These are phyloP conservation scores for Gynochthodes officinalis DNA, from an alignment of 257 asterid species.

Conservation along the genomic window DNA sequence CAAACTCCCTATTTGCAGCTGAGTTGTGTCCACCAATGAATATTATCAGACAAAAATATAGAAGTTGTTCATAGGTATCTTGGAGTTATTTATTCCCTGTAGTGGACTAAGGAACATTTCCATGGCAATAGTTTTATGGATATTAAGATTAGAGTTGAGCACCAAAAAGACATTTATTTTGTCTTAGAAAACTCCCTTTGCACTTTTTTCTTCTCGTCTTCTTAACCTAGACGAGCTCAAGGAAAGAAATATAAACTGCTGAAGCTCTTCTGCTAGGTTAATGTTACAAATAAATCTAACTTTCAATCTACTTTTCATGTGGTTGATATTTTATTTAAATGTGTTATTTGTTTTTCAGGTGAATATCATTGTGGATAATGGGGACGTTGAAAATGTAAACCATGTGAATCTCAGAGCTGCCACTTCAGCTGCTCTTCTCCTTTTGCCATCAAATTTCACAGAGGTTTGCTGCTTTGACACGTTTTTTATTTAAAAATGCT, in stretches of 20 bases:
- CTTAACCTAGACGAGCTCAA: neutral
- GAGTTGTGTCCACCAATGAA: neutral
- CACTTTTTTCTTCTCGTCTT: neutral
- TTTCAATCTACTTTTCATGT: neutral
- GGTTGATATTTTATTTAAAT: neutral
- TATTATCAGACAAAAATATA: neutral
- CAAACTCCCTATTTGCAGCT: neutral
- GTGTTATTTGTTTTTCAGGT: conserved; percentile 43
- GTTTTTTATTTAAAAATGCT: neutral
- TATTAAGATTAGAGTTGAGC: neutral
- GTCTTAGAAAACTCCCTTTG: neutral
- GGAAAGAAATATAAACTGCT: neutral
- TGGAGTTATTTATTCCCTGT: neutral
- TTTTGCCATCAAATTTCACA: conserved; percentile 74
- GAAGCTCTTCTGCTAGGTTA: neutral
- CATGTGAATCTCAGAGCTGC: conserved; percentile 70
- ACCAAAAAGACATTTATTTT: neutral
- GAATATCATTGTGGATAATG: conserved; percentile 56
- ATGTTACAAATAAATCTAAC: neutral
- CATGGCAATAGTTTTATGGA: neutral
- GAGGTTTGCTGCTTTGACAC: conserved; percentile 51
- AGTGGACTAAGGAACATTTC: neutral
- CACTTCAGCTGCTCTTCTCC: conserved; percentile 77
- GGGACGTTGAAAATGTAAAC: conserved; percentile 58
- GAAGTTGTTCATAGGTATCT: neutral